Base-by-base conservation (phyloP, 768 basidiomycete genomes). In the Boletales sp. region DNA sequence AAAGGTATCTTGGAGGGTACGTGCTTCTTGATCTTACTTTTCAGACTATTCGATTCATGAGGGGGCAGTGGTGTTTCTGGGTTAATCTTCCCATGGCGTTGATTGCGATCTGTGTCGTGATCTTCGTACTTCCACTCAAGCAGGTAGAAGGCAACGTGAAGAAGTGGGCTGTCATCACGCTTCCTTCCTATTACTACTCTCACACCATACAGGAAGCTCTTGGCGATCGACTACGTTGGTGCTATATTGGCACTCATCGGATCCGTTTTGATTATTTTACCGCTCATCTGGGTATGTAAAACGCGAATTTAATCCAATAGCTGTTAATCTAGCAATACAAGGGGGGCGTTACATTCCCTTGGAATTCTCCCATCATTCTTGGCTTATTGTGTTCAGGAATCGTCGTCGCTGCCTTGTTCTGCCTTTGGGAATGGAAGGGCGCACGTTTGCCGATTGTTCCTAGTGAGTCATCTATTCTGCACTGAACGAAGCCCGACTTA, bases 341-440 rank as follows among this genome's bases (percentile, higher is more conserved):
- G 84, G 87, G 86, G 24, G 87, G 88, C 0, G 77, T 83, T 0
- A 82, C 81, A 2, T 87, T 87, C 56, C 76, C 86, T 1, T 90
- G 87, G 89, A 69, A 63, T 8, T 87, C 85, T 0, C 77, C 84
- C 0, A 71, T 80, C 2, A 83, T 92, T 46, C 63, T 87, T 31
- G 82, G 72, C 0, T 78, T 82, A 1, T 64, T 88, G 8, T 65
- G 79, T 43, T 74, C 81, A 1, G 83, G 86, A 0, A 48, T 83
- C 18, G 44, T 79, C 0, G 75, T 83, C 12, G 67, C 81, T 8
- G 67, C 56, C 0, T 40, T 86, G 4, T 91, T 90, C 64, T 77
- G 86, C 42, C 47, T 81, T 34, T 87, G 84, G 76, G 88, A 91
- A 66, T 83, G 83, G 78, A 84, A 81, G 63, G 72, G 82, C 1